phyloP scores from a whole-genome alignment of 2,329 filamentous ascomycete genomes.

The Pseudogymnoascus sp. region DNA sequence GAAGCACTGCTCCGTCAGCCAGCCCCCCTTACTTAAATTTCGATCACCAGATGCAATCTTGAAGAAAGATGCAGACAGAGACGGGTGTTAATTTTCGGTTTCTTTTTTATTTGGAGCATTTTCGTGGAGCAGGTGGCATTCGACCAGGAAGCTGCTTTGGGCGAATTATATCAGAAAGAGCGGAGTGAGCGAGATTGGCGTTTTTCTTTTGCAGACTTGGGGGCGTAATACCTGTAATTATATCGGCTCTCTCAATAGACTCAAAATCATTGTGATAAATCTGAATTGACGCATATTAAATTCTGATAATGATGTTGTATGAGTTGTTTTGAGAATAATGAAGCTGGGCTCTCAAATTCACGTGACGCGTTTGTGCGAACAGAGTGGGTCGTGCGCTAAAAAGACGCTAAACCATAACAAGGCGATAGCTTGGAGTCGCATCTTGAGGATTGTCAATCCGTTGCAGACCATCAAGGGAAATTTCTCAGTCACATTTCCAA shows the following conservation, averaged over 20 bases:
- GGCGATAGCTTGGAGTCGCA: constrained; percentile 5
- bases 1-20: constrained; percentile 2
- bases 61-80: background rate
- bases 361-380: constrained; percentile 1
- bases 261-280: constrained; percentile 2
- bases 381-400: background rate
- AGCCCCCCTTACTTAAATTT: background rate
- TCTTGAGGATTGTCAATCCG: constrained; percentile 1
- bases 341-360: background rate
- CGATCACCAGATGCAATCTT: background rate
- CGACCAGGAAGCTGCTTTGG: background rate
- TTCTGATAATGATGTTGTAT: background rate
- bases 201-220: constrained; percentile 7
- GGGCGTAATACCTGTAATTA: constrained; percentile 8
- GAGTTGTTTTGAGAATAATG: background rate
- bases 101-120: constrained; percentile 2
- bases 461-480: background rate
- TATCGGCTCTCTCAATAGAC: constrained; percentile 7
- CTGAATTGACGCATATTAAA: background rate
- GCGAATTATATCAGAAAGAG: constrained; percentile 1
- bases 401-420: background rate
- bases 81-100: background rate
- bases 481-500: background rate
- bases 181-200: constrained; percentile 2
- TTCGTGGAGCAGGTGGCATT: constrained; percentile 4